Evolutionary conservation across 2,329 filamentous ascomycete genomes (phyloP).

Genomic region (Nemania serpens): DNA sequence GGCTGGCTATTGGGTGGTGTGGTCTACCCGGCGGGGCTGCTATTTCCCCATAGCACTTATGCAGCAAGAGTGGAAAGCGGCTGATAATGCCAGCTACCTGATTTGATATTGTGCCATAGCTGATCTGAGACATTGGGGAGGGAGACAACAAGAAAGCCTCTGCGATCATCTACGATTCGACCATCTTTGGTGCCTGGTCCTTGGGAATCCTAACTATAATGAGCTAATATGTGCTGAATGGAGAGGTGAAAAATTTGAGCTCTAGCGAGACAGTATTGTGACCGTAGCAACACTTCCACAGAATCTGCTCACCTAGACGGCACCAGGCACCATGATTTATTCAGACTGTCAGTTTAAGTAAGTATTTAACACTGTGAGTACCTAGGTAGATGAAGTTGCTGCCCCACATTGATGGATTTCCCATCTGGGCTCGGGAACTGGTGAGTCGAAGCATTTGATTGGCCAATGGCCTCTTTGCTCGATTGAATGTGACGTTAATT

Average conservation of each 20-base stretch:
- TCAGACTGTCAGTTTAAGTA: neutral
- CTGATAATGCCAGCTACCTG: neutral
- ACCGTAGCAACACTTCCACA: too few relatives aligned
- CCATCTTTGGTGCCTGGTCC: neutral
- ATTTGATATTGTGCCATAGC: neutral
- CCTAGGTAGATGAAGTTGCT: constrained; percentile 2
- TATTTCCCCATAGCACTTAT: neutral
- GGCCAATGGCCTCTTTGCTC: constrained; percentile 21
- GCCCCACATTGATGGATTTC: constrained; percentile 22
- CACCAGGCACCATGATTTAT: neutral
- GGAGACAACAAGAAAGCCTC: neutral
- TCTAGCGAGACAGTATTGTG: too few relatives aligned
- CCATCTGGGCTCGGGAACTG: constrained; percentile 10
- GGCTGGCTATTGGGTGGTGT: neutral
- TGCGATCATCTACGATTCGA: neutral
- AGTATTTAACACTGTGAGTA: neutral
- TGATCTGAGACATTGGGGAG: neutral
- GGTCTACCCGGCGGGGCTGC: neutral
- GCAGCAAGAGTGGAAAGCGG: neutral
- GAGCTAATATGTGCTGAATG: too few relatives aligned
- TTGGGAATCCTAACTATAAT: too few relatives aligned
- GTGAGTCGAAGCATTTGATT: constrained; percentile 21
- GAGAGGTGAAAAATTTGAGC: too few relatives aligned
- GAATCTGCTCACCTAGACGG: too few relatives aligned
- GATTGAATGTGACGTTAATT: neutral